Percentiles rank a stretch among this genome's conserved stretches.
Conservation (phyloP, 176 grass and related monocot species). For the Coix lacrymajobi region DNA sequence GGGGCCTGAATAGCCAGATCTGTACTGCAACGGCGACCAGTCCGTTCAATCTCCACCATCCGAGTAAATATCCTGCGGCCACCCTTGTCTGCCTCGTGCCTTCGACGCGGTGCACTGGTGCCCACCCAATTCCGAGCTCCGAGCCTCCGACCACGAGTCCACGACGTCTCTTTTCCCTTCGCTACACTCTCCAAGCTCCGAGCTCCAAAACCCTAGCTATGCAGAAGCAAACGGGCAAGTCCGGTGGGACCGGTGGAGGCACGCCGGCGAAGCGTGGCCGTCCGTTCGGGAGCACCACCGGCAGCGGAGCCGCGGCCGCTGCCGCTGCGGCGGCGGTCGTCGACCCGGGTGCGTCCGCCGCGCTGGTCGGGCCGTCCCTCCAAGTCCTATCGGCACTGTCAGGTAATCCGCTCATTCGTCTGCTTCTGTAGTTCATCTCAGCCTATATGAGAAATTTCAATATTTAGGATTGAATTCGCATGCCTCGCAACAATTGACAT, state of each 20-base stretch:
- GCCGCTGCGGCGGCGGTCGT: constrained; percentile 27
- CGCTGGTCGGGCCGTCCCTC: constrained; percentile 80
- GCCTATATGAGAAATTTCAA: no score
- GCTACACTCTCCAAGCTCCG: not conserved
- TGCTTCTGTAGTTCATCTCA: not conserved
- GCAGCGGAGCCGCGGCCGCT: constrained; percentile 31
- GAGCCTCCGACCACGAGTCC: no score
- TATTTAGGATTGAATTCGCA: no score
- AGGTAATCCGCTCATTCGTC: constrained; percentile 28
- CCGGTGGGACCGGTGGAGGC: constrained; percentile 41
- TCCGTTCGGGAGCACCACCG: constrained; percentile 73
- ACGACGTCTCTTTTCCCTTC: not conserved
- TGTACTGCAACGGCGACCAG: no score
- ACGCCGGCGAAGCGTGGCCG: constrained; percentile 88
- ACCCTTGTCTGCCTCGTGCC: not conserved
- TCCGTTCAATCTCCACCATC: not conserved
- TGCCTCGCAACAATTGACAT: no score
- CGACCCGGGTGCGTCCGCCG: constrained; percentile 50
- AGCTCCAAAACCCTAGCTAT: constrained; percentile 47
- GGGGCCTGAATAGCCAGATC: not conserved
- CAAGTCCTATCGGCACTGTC: constrained; percentile 61
- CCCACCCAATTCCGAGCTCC: not conserved
- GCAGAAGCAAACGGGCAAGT: constrained; percentile 81
- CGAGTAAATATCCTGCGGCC: not conserved
- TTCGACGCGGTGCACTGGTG: not conserved